Conservation (phyloP, 225 moss, liverwort and hornwort species). For the Straminergon stramineum region DNA sequence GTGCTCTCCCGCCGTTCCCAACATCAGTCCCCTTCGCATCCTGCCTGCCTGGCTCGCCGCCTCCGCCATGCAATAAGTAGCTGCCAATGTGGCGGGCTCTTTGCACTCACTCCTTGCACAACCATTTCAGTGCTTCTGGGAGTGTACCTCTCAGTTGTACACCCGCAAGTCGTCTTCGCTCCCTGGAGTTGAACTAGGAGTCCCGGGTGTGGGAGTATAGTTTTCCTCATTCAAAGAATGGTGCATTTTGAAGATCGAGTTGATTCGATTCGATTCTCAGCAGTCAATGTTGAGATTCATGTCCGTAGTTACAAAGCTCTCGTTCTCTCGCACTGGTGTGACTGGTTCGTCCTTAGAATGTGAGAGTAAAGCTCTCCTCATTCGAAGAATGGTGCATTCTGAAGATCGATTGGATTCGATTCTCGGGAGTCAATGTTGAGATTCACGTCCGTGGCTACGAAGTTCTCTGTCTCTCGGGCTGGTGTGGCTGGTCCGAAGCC, state of each 20-base stretch:
- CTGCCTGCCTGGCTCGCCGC: neutral
- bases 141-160: neutral
- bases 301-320: neutral
- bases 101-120: neutral
- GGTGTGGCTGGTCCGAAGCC: neutral
- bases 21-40: neutral
- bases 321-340: neutral
- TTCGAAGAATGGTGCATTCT: neutral
- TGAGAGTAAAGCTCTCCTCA: neutral
- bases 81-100: neutral
- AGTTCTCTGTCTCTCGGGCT: neutral
- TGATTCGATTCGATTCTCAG: neutral
- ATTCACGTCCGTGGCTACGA: neutral
- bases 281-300: neutral
- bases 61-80: conserved; percentile 35
- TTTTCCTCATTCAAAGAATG: neutral
- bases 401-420: neutral
- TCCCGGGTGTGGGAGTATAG: too few relatives aligned
- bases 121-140: neutral
- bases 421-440: neutral
- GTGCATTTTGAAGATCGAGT: neutral
- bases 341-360: neutral
- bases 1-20: neutral
- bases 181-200: neutral
- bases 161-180: neutral